phyloP scores from a whole-genome alignment of 2,329 filamentous ascomycete species.

The Hymenoscyphus scutula region DNA sequence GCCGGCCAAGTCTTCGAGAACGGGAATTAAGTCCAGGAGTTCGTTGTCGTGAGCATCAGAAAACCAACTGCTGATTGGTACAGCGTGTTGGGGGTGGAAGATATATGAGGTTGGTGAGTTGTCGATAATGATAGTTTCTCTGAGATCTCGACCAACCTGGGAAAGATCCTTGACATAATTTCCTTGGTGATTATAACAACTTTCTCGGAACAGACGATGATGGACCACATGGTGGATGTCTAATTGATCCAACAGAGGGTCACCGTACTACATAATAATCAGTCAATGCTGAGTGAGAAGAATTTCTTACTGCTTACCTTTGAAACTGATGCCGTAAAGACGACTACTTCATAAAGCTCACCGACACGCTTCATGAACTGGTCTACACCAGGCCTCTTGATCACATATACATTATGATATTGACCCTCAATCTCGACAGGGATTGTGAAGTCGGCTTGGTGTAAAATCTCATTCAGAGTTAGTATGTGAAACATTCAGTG shows the following conservation, averaged over 20 bases:
- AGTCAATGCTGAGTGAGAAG: conserved; percentile 14
- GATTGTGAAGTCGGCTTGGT: conserved; percentile 98
- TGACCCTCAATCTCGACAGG: conserved; percentile 98
- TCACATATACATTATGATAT: conserved; percentile 99
- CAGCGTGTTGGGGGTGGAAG: conserved; percentile 97
- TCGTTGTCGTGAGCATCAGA: conserved; percentile 99
- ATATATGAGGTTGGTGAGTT: conserved; percentile 99
- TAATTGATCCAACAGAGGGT: conserved; percentile 91
- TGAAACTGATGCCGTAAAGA: conserved; percentile 97
- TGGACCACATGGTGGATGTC: conserved; percentile 98
- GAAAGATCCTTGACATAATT: conserved; percentile 99
- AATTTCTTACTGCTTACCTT: conserved; percentile 62
- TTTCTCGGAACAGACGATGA: conserved; percentile 93
- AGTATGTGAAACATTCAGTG: neutral
- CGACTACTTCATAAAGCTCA: conserved; percentile 96
- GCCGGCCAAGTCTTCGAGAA: conserved; percentile 93
- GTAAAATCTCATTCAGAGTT: conserved; percentile 66
- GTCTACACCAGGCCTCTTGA: conserved; percentile 97
- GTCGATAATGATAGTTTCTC: conserved; percentile 99
- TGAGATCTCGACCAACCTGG: conserved; percentile 90
- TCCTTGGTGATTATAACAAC: conserved; percentile 98
- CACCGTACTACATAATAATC: conserved; percentile 70
- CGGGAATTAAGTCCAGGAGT: conserved; percentile 92
- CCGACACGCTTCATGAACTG: conserved; percentile 98
- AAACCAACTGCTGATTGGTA: conserved; percentile 99